Percentiles rank a stretch among this genome's conserved stretches.
phyloP scores from a whole-genome alignment of 225 moss, liverwort and hornwort species.

The Rhytidiadelphus loreus region DNA sequence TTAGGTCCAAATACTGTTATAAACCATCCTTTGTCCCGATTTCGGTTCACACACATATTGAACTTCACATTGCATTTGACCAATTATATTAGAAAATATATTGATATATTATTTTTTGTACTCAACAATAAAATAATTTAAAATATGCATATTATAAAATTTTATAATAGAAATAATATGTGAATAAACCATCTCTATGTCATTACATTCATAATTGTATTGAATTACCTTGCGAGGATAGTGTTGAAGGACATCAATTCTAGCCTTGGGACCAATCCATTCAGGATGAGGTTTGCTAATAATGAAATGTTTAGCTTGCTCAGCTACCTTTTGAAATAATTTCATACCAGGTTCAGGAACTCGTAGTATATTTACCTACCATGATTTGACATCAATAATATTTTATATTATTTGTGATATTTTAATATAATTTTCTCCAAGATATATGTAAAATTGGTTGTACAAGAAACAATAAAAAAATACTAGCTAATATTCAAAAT shows the following conservation, averaged over 20 bases:
- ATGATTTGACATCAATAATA: background rate
- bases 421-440: background rate
- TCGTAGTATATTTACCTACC: constrained; percentile 9
- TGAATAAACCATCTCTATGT: rapidly evolving
- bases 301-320: constrained; percentile 17
- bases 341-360: constrained; percentile 3
- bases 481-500: background rate
- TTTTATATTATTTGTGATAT: background rate
- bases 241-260: background rate
- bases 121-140: background rate
- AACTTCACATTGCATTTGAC: background rate
- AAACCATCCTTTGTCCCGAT: constrained; percentile 57
- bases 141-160: background rate
- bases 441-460: rapidly evolving
- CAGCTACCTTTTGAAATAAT: background rate
- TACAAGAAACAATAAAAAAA: background rate
- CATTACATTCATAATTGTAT: background rate
- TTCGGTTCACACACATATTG: constrained; percentile 16
- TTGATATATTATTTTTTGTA: background rate
- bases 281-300: constrained; percentile 13
- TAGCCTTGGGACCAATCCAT: constrained; percentile 9
- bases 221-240: background rate
- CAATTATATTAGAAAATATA: background rate
- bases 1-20: constrained; percentile 55
- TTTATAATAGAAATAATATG: background rate